A percentile compares a stretch with the other conserved stretches of the same genome.
Evolutionary conservation across 306 rosid genomes (phyloP).

Genomic region (Delonix regia): DNA sequence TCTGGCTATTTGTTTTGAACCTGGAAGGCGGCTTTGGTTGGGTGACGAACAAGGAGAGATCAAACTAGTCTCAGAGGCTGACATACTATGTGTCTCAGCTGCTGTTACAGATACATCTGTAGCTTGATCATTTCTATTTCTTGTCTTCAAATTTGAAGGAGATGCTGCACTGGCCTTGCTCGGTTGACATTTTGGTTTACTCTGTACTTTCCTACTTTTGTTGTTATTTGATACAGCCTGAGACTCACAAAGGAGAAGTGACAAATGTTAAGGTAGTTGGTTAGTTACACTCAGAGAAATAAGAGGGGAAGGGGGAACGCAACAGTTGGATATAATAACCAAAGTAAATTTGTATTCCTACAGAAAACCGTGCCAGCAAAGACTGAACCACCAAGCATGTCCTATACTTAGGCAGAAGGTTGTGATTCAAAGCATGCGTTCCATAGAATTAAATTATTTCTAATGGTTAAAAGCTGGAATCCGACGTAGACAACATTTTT

Average conservation of each 20-base stretch:
- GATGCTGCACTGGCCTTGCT: constrained; percentile 34
- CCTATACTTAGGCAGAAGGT: not conserved
- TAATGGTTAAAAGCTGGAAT: not conserved
- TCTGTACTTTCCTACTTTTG: constrained; percentile 40
- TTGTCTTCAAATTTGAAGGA: constrained; percentile 37
- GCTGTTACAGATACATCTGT: constrained; percentile 27
- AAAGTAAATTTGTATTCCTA: not conserved
- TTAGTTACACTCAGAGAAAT: constrained; percentile 3
- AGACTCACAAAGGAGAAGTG: constrained; percentile 10
- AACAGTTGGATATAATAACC: not conserved
- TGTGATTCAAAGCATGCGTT: not conserved
- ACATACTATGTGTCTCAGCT: constrained; percentile 14
- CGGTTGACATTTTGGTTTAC: constrained; percentile 41
- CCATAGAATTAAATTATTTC: not conserved
- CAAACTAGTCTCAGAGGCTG: constrained; percentile 38
- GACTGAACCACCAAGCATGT: not conserved
- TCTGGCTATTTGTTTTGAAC: constrained; percentile 21
- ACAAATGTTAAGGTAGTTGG: constrained; percentile 15
- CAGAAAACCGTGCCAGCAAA: not conserved
- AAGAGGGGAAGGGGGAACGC: not conserved
- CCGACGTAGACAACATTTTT: not conserved
- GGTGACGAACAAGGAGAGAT: constrained; percentile 35
- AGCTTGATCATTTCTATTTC: constrained; percentile 35
- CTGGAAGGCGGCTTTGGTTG: constrained; percentile 21
- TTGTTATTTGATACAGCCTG: constrained; percentile 42